Base-by-base conservation (phyloP, 305 asterid genomes). In the Fraxinus floribunda region DNA sequence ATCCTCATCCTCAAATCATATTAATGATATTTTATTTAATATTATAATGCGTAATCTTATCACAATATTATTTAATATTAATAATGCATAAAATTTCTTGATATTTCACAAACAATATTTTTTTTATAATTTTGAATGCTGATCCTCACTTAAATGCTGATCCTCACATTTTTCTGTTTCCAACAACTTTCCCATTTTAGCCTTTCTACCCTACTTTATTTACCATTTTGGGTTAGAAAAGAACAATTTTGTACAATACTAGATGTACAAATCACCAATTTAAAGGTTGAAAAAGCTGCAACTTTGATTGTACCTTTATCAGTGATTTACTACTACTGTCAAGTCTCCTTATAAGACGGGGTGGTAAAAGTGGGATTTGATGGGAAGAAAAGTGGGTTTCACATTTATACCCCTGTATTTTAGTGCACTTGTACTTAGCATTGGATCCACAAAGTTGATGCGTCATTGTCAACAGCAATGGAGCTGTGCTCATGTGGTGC, bases 161-260 rank as follows among this genome's bases (percentile, higher is more conserved):
- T 88, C 73, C 78, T 88, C 89, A 81, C 84, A 62, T 83, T 76
- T 81, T 76, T 81, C 82, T 81, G 66, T 55, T 81, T 80, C 89
- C 32, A 24, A 74, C 75, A 68, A 39, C 36, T 78, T 84, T 79
- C 36, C 80, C 76, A 52, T 83, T 83, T 87, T 75, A 62, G 81
- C 68, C 78, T 75, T 29, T 64, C 39, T 13, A 4, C 29, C 39
- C 78, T 64, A 57, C 49, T 34, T 70, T 46, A 30, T 83, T 84
- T 83, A 83, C 84, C 82, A 80, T 76, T 18, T 44, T 83, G 74
- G 60, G 82, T 81, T 76, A 60, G 76, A 34, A 87, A 76, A 62
- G 79, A 29, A 46, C 73, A 81, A 71, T 75, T 2, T 62, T 62
- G 71, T 62, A 24, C 32, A 20, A 24, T 24, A 24, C 26, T 9